Conservation (phyloP, 768 basidiomycete genomes). For the Suillus subluteus region DNA sequence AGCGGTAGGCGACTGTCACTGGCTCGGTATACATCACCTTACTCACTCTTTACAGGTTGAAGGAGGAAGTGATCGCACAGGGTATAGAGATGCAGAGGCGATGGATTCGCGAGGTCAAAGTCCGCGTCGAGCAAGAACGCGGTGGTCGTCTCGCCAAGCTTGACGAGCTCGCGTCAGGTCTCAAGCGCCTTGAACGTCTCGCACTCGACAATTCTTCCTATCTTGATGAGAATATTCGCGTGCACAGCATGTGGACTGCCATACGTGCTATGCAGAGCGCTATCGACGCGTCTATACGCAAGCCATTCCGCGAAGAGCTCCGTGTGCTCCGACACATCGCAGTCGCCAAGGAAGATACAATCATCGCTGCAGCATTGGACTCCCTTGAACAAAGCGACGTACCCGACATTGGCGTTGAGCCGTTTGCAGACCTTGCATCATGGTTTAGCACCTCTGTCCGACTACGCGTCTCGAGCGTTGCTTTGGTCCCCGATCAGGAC, state of each 20-base stretch:
- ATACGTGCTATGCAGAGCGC: constrained; percentile 78
- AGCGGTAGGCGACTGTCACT: constrained; percentile 63
- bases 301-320: constrained; percentile 90
- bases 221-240: constrained; percentile 90
- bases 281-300: constrained; percentile 66
- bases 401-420: constrained; percentile 85
- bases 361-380: constrained; percentile 68
- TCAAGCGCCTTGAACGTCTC: constrained; percentile 90
- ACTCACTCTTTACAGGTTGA: constrained; percentile 57
- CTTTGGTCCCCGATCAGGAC: constrained; percentile 88
- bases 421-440: constrained; percentile 84
- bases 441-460: constrained; percentile 88
- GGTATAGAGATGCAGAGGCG: constrained; percentile 96
- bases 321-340: constrained; percentile 77
- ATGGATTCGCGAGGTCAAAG: constrained; percentile 96
- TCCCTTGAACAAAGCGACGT: constrained; percentile 69
- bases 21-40: background rate
- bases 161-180: constrained; percentile 85
- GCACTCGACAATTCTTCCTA: constrained; percentile 89
- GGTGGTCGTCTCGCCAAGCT: constrained; percentile 94
- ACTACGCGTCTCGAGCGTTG: constrained; percentile 85
- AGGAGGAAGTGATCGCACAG: constrained; percentile 93
- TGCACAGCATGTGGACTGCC: constrained; percentile 93
- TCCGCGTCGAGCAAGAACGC: constrained; percentile 94
- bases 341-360: constrained; percentile 69